phyloP scores from a whole-genome alignment of 2,329 filamentous ascomycete genomes.

The Zasmidium cellare region DNA sequence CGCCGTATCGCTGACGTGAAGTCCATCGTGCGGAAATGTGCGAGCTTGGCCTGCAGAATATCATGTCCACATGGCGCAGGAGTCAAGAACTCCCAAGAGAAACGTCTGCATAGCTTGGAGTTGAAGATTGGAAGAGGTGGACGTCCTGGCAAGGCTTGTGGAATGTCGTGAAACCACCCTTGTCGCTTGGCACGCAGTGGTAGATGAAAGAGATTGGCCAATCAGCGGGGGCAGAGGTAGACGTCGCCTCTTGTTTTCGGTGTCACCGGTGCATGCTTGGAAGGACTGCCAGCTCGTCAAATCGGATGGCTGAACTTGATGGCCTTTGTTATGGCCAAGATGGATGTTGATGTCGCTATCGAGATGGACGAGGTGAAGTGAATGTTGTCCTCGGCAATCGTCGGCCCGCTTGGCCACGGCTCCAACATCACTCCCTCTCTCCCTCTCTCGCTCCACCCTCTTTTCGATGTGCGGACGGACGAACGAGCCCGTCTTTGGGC shows the following conservation, averaged over 20 bases:
- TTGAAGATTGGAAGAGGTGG: neutral
- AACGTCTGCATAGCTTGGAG: neutral
- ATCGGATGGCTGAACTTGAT: neutral
- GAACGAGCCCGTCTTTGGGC: too few species aligned
- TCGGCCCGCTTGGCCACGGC: neutral
- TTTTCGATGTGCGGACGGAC: too few species aligned
- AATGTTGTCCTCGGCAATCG: neutral
- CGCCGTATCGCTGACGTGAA: neutral
- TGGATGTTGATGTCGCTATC: neutral
- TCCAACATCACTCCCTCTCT: too few species aligned
- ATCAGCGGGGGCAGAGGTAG: neutral
- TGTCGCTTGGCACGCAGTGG: neutral
- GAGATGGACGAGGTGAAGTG: neutral
- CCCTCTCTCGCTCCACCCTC: too few species aligned
- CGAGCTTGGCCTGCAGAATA: conserved; percentile 11
- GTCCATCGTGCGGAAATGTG: neutral
- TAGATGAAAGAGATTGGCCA: neutral
- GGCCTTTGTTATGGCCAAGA: neutral
- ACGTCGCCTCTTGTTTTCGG: neutral
- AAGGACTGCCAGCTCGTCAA: neutral
- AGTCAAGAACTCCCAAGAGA: conserved; percentile 2
- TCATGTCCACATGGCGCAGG: conserved; percentile 11
- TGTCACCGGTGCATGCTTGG: neutral
- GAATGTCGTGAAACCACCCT: neutral
- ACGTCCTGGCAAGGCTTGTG: neutral